Base-by-base conservation (phyloP, 2,329 filamentous ascomycete genomes). In the Phyllosticta paracitricarpa region DNA sequence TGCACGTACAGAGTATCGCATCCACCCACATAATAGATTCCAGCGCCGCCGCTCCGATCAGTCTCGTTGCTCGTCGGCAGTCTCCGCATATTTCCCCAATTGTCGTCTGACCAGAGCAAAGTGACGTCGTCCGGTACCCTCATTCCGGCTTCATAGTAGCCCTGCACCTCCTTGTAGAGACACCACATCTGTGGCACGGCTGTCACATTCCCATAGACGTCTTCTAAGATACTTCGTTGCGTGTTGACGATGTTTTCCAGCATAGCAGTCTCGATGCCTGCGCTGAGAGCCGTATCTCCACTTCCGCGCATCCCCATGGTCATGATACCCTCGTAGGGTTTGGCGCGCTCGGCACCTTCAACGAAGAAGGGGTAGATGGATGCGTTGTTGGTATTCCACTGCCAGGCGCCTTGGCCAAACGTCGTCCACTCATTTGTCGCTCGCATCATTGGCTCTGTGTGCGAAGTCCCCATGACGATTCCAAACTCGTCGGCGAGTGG, bases 111-210 rank as follows among this genome's bases (percentile, higher is more conserved):
- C 81, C 85, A 89, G 4, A 89, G 77, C 25, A 89, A 75, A 1
- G 84, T 89, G 28, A 89, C 81, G 67, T 87, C 81, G 48, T 89
- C 85, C 0, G 86, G 72, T 70, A 88, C 80, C 2, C 75, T 73
- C 68, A 89, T 78, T 1, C 86, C 86, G 17, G 82, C 77, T 62
- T 86, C 82, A 62, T 86, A 83, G 69, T 89, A 89, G 6, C 82
- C 81, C 72, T 87, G 85, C 1, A 90, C 86, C 69, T 90, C 87
- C 69, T 89, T 89, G 73, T 89, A 90, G 63, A 89, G 73, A 66
- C 85, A 88, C 86, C 87, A 89, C 73, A 86, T 80, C 71, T 89
- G 86, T 5, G 87, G 86, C 0, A 86, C 81, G 1, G 78, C 74
- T 3, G 78, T 81, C 65, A 78, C 73, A 61, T 76, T 72, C 12